Evolutionary conservation across 169 alveolate species (phyloP).

Genomic region (Plasmodium reichenowi): DNA sequence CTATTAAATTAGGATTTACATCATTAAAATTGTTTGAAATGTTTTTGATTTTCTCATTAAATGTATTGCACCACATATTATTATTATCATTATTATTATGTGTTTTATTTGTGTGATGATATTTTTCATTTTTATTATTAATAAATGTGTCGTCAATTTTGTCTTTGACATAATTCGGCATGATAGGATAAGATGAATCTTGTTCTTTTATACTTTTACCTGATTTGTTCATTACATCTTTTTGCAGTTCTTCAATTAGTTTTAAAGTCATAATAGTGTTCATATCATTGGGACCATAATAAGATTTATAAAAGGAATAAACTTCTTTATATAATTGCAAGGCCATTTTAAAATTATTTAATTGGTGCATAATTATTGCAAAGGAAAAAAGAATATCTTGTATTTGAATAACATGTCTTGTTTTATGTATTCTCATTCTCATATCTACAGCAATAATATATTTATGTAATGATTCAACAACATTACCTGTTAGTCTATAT

Average conservation of each 20-base stretch:
- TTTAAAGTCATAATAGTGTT: conserved; percentile 82
- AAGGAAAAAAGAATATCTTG: conserved; percentile 88
- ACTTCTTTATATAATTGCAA: conserved; percentile 88
- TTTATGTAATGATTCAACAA: conserved; percentile 86
- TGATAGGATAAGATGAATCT: too few relatives aligned
- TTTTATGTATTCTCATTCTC: conserved; percentile 88
- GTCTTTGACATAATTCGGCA: background rate
- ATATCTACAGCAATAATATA: conserved; percentile 88
- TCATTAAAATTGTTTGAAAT: conserved; percentile 8
- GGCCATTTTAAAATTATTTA: conserved; percentile 86
- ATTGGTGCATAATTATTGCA: conserved; percentile 88
- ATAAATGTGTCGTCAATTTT: background rate
- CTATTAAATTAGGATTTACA: conserved; percentile 52
- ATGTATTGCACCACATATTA: conserved; percentile 8
- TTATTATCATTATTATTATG: background rate
- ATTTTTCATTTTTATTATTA: background rate
- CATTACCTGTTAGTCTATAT: conserved; percentile 85
- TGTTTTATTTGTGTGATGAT: conserved; percentile 5
- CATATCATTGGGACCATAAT: conserved; percentile 86
- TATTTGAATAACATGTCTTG: conserved; percentile 84
- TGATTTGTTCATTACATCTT: conserved; percentile 47
- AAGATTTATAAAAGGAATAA: conserved; percentile 81
- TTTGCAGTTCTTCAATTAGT: conserved; percentile 76
- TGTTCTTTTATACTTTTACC: conserved; percentile 2
- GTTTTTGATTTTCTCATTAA: conserved; percentile 28